Evolutionary conservation across 2,329 filamentous ascomycete species (phyloP), one percentile per base, ranked within the genome.

Genomic region (Phyllosticta citribraziliensis): DNA sequence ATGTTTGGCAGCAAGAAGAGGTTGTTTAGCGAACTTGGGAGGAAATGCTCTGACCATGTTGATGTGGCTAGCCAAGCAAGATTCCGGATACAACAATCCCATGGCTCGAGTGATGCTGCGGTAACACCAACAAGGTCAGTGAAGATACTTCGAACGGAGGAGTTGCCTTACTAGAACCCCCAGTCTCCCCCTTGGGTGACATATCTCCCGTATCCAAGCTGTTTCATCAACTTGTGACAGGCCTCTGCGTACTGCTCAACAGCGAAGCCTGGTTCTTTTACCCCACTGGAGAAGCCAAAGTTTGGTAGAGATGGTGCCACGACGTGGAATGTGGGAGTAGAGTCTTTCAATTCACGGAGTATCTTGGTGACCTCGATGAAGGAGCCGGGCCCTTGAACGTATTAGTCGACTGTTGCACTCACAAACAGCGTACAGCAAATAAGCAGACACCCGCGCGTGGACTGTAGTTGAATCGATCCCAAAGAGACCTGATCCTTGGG

Each of bases 361-460:
- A 89, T 74, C 67, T 87, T 88, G 20, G 75, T 72, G 2, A 84
- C 84, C 72, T 90, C 87, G 55, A 87, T 69, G 68, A 88, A 89
- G 64, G 82, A 86, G 1, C 88, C 87, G 0, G 88, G 88, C 83
- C 84, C 67, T 78, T 58, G 55, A n/a, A 19, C n/a, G 27, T 2
- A 27, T 55, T 25, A 55, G 55, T 55, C 17, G 51, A 56, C 19
- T 52, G 27, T 8, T 30, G 27, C 27, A 30, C 20, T 33, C n/a
- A 25, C 5, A n/a, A n/a, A 56, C 33, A 12, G n/a, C 12, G 4
- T 47, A 57, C 55, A 58, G 30, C 55, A 65, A 4, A 35, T 70
- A 25, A 67, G 68, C 24, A 6, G 40, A 47, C 17, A n/a, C 2
- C 40, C 17, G 40, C 40, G 40, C 40, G 8, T 5, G n/a, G 14